Percentiles rank a stretch among this genome's conserved stretches.
Conservation (phyloP, 1,284 basidiomycete genomes). For the Sphagnurus paluster region DNA sequence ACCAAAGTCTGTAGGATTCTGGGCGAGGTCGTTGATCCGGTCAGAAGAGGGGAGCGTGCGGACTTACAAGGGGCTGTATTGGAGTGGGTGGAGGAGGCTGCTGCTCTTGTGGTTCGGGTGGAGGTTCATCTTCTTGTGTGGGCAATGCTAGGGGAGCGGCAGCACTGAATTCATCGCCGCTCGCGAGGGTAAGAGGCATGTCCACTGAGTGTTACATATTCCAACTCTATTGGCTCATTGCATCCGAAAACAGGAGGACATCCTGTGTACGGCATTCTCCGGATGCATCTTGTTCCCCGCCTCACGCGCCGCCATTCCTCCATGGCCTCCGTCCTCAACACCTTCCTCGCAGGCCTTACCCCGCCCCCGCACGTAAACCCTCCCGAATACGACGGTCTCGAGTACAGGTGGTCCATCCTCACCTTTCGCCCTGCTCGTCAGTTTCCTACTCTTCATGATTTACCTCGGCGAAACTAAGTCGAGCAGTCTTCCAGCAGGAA, state of each 20-base stretch:
- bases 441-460: conserved; percentile 21
- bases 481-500: conserved; percentile 73
- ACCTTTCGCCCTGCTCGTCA: conserved; percentile 80
- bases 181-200: conserved; percentile 6
- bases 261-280: conserved; percentile 13
- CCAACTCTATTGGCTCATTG: too few relatives aligned
- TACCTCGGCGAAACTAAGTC: conserved; percentile 14
- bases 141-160: conserved; percentile 1
- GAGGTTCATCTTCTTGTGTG: too few relatives aligned
- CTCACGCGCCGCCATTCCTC: background rate
- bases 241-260: background rate
- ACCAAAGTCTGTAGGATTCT: conserved; percentile 55
- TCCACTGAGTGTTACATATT: conserved; percentile 1
- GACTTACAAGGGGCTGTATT: conserved; percentile 15
- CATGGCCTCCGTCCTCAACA: conserved; percentile 33
- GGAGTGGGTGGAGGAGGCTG: conserved; percentile 2
- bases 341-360: conserved; percentile 45
- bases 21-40: conserved; percentile 8
- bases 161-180: conserved; percentile 13
- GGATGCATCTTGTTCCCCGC: conserved; percentile 1
- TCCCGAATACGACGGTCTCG: conserved; percentile 51
- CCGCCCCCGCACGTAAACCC: conserved; percentile 45
- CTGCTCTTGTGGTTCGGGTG: background rate
- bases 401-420: conserved; percentile 74
- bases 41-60: conserved; percentile 1